A percentile compares a stretch with the other conserved stretches of the same genome.
Conservation (phyloP, 306 rosid genomes). For the Cucumis cinereus region DNA sequence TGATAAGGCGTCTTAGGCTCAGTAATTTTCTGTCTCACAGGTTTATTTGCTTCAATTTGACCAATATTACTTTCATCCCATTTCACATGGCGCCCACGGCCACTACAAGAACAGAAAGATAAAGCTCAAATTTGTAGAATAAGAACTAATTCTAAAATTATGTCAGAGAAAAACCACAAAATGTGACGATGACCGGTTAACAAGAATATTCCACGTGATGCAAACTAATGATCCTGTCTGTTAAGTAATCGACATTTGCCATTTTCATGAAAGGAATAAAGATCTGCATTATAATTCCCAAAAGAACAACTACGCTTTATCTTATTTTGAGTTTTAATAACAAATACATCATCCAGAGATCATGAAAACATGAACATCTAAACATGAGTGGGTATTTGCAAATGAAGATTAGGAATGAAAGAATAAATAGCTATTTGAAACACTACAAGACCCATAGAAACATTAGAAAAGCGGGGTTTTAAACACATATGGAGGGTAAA, state of each 20-base stretch:
- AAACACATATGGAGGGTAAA: not conserved
- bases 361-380: not conserved
- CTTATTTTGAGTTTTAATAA: not conserved
- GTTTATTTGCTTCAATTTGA: conserved; percentile 92
- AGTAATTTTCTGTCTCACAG: conserved; percentile 96
- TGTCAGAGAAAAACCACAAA: not conserved
- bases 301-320: not conserved
- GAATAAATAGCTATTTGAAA: not conserved
- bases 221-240: not conserved
- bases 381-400: not conserved
- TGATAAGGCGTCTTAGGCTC: conserved; percentile 99
- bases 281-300: not conserved
- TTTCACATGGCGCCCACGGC: conserved; percentile 52
- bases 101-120: not conserved
- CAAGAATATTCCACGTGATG: not conserved
- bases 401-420: not conserved
- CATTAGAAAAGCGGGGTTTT: not conserved
- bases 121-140: not conserved
- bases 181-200: not conserved
- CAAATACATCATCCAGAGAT: not conserved
- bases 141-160: not conserved
- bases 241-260: not conserved
- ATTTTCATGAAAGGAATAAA: not conserved
- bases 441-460: not conserved
- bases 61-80: conserved; percentile 89